Base-by-base conservation (phyloP, 148 eudicot genomes). In the Salicornia ramosissima region DNA sequence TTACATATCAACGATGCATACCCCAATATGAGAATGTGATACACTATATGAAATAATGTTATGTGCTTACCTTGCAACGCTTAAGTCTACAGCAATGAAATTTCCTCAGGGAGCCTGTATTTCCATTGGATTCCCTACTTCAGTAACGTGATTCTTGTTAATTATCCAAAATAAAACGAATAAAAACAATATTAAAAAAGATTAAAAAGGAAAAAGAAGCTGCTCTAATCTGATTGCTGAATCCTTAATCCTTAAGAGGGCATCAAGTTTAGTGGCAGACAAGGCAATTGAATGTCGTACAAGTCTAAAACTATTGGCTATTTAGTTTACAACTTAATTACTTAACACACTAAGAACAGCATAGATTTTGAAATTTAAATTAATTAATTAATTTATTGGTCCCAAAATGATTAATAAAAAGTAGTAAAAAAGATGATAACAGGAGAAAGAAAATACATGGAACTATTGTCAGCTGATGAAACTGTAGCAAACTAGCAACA, bases 221-320 rank as follows among this genome's bases (percentile, higher is more conserved):
- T n/a, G 19, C 53, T 15, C n/a, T 49, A 43, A 64, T 29, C 24
- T 64, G 36, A 33, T 53, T 36, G 62, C 34, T 54, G 71, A 62
- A 34, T 54, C 71, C 42, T 45, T 56, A 7, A 14, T 36, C 71
- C 64, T 45, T 56, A 3, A 16, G 36, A 70, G 42, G 64, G 53
- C 64, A 70, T 70, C 64, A 56, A 13, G 52, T 40, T 42, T 6
- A 42, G 64, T 70, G 73, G 73, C 64, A 70, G 73, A 57, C 73
- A 70, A 70, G 67, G 40, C 30, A 40, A 63, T 21, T 63, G 19
- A 33, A 6, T 1, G 46, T 62, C 46, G n/a, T n/a, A n/a, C n/a
- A n/a, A n/a, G n/a, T n/a, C 65, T 62, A 28, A 45, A 67, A 47
- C 57, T 33, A 67, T 34, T 67, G 34, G 47, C 66, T 15, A 39